Evolutionary conservation across 2,329 filamentous ascomycete genomes (phyloP), one percentile per base, ranked within the genome.

Genomic region (Neophaeococcomyces mojaviensis): DNA sequence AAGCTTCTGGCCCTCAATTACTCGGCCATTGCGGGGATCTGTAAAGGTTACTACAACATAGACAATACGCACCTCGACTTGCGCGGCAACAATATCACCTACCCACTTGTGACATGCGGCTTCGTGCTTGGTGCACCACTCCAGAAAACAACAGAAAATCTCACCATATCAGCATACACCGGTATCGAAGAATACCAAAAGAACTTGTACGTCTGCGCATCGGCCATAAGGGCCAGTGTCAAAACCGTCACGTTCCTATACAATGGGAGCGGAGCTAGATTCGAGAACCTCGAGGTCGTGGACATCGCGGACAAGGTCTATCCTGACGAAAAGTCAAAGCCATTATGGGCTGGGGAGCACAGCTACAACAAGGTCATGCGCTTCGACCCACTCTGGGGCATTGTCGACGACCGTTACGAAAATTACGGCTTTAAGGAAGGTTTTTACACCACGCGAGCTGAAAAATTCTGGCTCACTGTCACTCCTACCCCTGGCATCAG

Each of bases 191-290:
- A 22, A 4, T 37, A 44, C 19, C 39, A 44, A 31, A 39, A 37
- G 19, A 41, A 39, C 28, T 46, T 74, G 1, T 72, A 73, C 48
- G 58, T 62, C 0, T 74, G 72, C 49, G 68, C 69, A 1, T 64
- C 64, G 0, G 56, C 66, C 0, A 49, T 67, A 2, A 64, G 64
- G 36, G 70, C 71, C 3, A 64, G 61, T 1, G 60, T 75, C 45
- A 73, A 73, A 49, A 69, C 64, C 0, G 68, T 71, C 9, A 56
- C 58, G 0, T 73, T 75, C 50, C 49, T 53, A 2, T 63, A 59
- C 49, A 73, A 73, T 49, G 65, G 40, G 31, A 47, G 44, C 13
- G 30, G 20, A 9, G 30, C 19, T 1, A 20, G 42, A n/a, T 42
- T 49, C 16, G 50, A 55, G 9, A 58, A 57, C 3, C 56, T 74